Evolutionary conservation across 345 rosid genomes (phyloP).

Genomic region (Aquilaria malaccensis): DNA sequence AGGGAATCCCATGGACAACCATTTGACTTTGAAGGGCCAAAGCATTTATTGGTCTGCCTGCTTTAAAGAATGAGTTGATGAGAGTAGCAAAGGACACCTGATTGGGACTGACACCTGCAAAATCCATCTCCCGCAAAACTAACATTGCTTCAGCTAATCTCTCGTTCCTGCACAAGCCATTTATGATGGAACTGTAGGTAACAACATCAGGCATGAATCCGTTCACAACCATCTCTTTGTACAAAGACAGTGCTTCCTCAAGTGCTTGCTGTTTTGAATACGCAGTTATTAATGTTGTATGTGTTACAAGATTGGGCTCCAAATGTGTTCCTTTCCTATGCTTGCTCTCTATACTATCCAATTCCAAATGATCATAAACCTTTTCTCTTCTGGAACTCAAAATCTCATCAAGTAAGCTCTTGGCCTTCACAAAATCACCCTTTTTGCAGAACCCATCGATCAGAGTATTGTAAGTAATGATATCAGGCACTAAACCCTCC

Average conservation of each 20-base stretch:
- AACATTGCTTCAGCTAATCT: conserved; percentile 48
- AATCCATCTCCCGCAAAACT: conserved; percentile 62
- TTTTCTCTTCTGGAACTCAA: conserved; percentile 17
- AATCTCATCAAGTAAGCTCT: conserved; percentile 45
- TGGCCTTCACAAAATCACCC: conserved; percentile 60
- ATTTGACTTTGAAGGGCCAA: conserved; percentile 66
- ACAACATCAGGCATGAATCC: conserved; percentile 70
- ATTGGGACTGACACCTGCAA: conserved; percentile 60
- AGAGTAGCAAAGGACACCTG: conserved; percentile 60
- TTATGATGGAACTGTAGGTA: conserved; percentile 64
- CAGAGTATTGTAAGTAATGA: conserved; percentile 54
- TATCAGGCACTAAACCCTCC: conserved; percentile 42
- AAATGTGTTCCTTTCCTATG: conserved; percentile 6
- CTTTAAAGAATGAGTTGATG: conserved; percentile 61
- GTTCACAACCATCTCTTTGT: conserved; percentile 45
- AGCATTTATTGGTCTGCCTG: conserved; percentile 42
- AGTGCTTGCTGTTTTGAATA: conserved; percentile 50
- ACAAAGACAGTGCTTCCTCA: conserved; percentile 51
- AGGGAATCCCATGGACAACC: conserved; percentile 62
- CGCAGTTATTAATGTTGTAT: conserved; percentile 63
- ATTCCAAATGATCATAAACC: not conserved
- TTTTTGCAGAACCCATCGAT: conserved; percentile 44
- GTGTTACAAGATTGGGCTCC: conserved; percentile 53
- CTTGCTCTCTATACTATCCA: conserved; percentile 8
- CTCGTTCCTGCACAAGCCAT: conserved; percentile 65